Base-by-base conservation (phyloP, 345 rosid genomes). In the Brassica carinata region DNA sequence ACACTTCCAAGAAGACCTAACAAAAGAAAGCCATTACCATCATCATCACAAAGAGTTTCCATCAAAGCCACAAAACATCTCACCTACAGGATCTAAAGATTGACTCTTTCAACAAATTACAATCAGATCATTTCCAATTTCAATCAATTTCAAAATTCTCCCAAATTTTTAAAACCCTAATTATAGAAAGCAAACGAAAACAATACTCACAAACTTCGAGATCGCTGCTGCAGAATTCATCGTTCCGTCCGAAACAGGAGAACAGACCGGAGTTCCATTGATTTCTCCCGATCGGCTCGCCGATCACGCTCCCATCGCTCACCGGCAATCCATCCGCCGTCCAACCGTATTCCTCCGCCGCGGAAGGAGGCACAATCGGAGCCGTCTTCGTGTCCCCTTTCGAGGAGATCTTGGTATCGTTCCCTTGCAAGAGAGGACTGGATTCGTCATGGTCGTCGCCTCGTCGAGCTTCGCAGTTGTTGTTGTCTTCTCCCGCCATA, bases 141-240 rank as follows among this genome's bases (percentile, higher is more conserved):
- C 51, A 43, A 70, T 40, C 77, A 1, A 71, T 48, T n/a, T 64
- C 57, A 36, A 1, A 23, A 53, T 45, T 18, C 19, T 57, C 9
- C 40, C 13, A 57, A 57, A 15, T 53, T 72, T 29, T 18, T 1
- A 55, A 45, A 55, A 17, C 62, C 58, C 58, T 23, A 10, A 66
- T 23, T 2, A 5, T 1, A 2, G 10, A 14, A 74, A 51, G 9
- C 2, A 17, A 30, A 34, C 17, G 14, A 14, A 1, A 14, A 13
- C 14, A 51, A 51, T 1, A 90, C 99, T 91, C 81, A 95, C 98
- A 95, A 87, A 93, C 98, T 93, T 95, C 98, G 73, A 95, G 86
- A 84, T 95, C 99, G 93, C 99, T 95, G 90, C 99, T 88, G 77
- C 98, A 93, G 83, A 95, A 91, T 66, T 93, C 96, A 69, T 95